These are phyloP conservation scores for Hypoxylon cercidicola DNA, from an alignment of 495 filamentous ascomycete genomes.

Conservation along the genomic window DNA sequence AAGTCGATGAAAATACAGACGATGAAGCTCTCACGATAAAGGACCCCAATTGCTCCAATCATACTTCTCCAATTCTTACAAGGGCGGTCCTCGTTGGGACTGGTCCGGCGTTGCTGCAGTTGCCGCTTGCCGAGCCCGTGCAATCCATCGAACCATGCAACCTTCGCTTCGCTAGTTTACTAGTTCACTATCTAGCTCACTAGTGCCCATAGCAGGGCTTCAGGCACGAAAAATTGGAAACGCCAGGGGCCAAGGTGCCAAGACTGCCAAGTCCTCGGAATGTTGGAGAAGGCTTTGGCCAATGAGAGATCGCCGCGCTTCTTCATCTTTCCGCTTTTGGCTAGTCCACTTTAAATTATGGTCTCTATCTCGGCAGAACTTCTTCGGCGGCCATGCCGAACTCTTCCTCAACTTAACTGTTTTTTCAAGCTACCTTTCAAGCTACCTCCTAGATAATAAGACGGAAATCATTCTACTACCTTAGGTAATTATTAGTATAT, in stretches of 20 bases:
- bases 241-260: slow-evolving; percentile 22
- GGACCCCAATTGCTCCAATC: slow-evolving; percentile 33
- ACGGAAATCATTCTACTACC: too few species aligned
- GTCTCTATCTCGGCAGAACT: slow-evolving; percentile 19
- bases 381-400: too few species aligned
- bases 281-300: slow-evolving; percentile 9
- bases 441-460: too few species aligned
- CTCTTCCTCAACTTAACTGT: too few species aligned
- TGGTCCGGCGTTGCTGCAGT: slow-evolving; percentile 34
- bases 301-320: slow-evolving; percentile 17
- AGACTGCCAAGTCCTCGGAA: slow-evolving; percentile 28
- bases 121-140: slow-evolving; percentile 34
- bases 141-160: not conserved
- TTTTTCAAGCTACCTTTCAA: too few species aligned
- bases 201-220: slow-evolving; percentile 21
- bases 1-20: slow-evolving; percentile 20
- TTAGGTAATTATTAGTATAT: too few species aligned
- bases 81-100: slow-evolving; percentile 35
- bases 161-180: slow-evolving; percentile 12
- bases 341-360: slow-evolving; percentile 23
- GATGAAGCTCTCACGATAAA: slow-evolving; percentile 50
- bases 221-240: slow-evolving; percentile 36
- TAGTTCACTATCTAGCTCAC: not conserved
- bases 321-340: slow-evolving; percentile 27
- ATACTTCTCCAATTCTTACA: slow-evolving; percentile 19